Conservation (phyloP, 2,329 filamentous ascomycete genomes). For the Dactylonectria estremocensis region DNA sequence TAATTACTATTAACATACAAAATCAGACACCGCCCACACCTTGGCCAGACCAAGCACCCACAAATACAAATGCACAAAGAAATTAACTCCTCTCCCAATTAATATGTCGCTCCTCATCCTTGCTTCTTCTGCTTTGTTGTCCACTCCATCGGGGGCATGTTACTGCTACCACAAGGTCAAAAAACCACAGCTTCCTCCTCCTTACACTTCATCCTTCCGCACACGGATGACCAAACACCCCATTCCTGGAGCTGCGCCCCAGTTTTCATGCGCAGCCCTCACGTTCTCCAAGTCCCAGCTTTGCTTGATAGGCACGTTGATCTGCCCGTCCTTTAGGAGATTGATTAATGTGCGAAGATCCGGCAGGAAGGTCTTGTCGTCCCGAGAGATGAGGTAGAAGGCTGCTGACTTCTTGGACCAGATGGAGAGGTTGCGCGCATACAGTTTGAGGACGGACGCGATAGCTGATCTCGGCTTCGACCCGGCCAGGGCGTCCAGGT, state of each 20-base stretch:
- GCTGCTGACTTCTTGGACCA: slow-evolving; percentile 50
- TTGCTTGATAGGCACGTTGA: slow-evolving; percentile 56
- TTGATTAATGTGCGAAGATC: slow-evolving; percentile 51
- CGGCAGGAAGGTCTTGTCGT: slow-evolving; percentile 50
- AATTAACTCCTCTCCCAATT: no score
- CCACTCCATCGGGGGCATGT: no score
- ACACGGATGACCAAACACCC: not conserved
- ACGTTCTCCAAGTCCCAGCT: slow-evolving; percentile 59
- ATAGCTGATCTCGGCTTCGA: slow-evolving; percentile 52
- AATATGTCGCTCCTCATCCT: no score
- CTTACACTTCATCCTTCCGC: not conserved
- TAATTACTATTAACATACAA: no score
- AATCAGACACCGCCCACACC: no score
- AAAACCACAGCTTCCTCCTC: no score
- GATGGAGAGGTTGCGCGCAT: slow-evolving; percentile 47
- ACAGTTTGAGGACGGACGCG: slow-evolving; percentile 53
- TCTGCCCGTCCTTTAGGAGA: slow-evolving; percentile 50
- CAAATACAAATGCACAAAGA: no score
- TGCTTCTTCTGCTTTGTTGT: no score
- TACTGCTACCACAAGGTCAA: no score
- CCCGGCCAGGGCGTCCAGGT: slow-evolving; percentile 50
- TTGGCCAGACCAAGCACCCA: no score
- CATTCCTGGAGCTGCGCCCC: slow-evolving; percentile 36
- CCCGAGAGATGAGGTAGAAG: slow-evolving; percentile 56
- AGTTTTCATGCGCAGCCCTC: slow-evolving; percentile 54